Conservation (phyloP, 2,329 filamentous ascomycete genomes). For the Dactylellina haptotyla region DNA sequence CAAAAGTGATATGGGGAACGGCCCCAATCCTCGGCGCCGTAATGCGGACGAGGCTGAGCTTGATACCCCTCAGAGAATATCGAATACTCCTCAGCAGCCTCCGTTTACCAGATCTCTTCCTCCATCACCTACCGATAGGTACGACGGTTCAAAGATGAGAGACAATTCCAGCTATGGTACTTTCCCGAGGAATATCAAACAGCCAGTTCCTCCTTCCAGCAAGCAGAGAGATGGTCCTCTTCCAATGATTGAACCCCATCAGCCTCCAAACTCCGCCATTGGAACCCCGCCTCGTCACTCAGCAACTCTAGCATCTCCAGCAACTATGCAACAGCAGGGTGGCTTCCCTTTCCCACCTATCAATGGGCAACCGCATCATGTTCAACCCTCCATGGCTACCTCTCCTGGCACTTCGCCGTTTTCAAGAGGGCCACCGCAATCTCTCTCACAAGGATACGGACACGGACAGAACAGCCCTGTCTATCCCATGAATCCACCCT, state of each 20-base stretch:
- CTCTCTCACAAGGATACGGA: conserved; percentile 28
- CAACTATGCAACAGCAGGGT: conserved; percentile 31
- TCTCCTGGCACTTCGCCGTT: conserved; percentile 44
- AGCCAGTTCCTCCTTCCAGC: conserved; percentile 41
- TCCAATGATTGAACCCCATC: conserved; percentile 50
- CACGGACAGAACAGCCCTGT: conserved; percentile 46
- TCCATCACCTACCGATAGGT: conserved; percentile 52
- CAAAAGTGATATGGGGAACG: conserved; percentile 54
- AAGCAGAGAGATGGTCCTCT: conserved; percentile 50
- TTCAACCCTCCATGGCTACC: conserved; percentile 27
- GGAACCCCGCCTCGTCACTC: conserved; percentile 35
- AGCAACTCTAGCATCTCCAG: conserved; percentile 37
- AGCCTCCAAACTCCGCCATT: conserved; percentile 23
- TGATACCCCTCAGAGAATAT: conserved; percentile 52
- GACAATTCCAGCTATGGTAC: conserved; percentile 20
- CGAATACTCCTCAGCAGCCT: conserved; percentile 49
- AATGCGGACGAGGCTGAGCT: conserved; percentile 50
- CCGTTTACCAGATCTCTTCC: conserved; percentile 50
- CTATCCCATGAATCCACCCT: conserved; percentile 48
- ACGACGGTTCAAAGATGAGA: conserved; percentile 37
- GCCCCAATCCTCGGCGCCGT: conserved; percentile 44
- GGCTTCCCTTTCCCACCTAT: conserved; percentile 49
- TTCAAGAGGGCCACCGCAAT: conserved; percentile 34
- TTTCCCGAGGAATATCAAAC: conserved; percentile 48
- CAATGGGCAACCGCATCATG: conserved; percentile 35